Evolutionary conservation across 2,329 filamentous ascomycete genomes (phyloP), one percentile per base, ranked within the genome.

Genomic region (Colletotrichum sp.): DNA sequence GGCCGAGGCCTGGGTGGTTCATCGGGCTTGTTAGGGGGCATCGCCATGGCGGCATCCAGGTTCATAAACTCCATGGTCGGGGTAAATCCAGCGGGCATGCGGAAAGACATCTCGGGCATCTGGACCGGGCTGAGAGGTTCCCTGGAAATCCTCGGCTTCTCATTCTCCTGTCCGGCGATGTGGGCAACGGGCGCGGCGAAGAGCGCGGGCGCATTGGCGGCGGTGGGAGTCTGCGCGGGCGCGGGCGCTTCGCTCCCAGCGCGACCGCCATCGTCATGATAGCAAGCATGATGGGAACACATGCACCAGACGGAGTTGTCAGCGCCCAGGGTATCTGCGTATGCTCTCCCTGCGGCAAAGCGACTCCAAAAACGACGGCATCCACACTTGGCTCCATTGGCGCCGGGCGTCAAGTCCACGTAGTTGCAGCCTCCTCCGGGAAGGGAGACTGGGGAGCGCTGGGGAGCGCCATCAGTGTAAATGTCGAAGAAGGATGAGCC

Each of bases 201-300:
- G 28, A 32, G 59, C 18, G 59, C 59, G 32, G 55, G 62, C 13
- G 65, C 44, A 39, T 59, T 65, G 18, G 44, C 44, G 34, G 60
- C 55, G 68, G 68, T 63, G 26, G 73, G 73, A 65, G 66, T 62
- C 13, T 39, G 36, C 59, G 68, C 49, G 10, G 77, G 21, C 44
- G 75, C 76, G 4, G 80, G 79, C 2, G 76, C 68, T 73, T 84
- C 83, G 66, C 77, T 75, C 73, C 63, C 82, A 76, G 72, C 82
- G 83, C 32, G 80, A 44, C 81, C 83, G 36, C 81, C 83, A 79
- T 91, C 87, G 81, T 92, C 90, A 77, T 92, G 91, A 77, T 87
- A 92, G 81, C 91, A 92, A 69, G 91, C 91, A 82, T 92, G 91
- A 79, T 92, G 91, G 68, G 89, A 89, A 80, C 91, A 92, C 90